Evolutionary conservation across 805 yeast species (phyloP), one percentile per base, ranked within the genome.

Genomic region (Debaryomyces prosopidis): DNA sequence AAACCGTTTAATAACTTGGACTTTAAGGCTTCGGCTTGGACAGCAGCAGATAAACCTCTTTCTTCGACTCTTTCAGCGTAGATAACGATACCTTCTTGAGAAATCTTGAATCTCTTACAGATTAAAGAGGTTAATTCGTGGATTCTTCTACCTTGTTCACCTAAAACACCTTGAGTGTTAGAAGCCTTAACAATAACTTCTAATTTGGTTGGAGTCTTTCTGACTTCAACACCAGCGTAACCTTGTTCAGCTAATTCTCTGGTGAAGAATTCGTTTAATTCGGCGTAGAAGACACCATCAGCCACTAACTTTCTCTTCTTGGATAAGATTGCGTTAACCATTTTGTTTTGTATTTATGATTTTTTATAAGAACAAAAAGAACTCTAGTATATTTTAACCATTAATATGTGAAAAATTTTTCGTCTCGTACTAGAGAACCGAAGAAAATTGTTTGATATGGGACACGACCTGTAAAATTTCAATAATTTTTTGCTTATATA

Each of bases 241-340:
- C 99, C 99, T 81, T 94, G 97, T 83, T 94, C 99, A 67, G 99
- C 96, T 72, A 94, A 87, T 80, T 94, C 99, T 84, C 99, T 92
- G 85, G 97, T 89, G 90, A 94, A 94, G 94, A 94, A 94, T 83
- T 94, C 99, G 85, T 94, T 94, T 73, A 94, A 82, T 83, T 94
- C 99, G 78, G 99, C 99, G 96, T 86, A 94, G 85, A 94, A 89
- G 70, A 94, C 99, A 89, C 99, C 99, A 85, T 94, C 99, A 79
- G 97, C 97, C 75, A 94, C 98, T 73, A 91, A 87, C 91, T 91
- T 91, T 89, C 97, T 91, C 83, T 89, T 92, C 82, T 89, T 89
- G 71, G 98, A 92, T 62, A 72, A 68, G 76, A 91, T 87, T 55
- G 68, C 72, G 62, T 57, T 61, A 56, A 59, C 65, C 68, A 63